Conservation (phyloP, 2,329 filamentous ascomycete genomes). For the Harringtonia aguacate region DNA sequence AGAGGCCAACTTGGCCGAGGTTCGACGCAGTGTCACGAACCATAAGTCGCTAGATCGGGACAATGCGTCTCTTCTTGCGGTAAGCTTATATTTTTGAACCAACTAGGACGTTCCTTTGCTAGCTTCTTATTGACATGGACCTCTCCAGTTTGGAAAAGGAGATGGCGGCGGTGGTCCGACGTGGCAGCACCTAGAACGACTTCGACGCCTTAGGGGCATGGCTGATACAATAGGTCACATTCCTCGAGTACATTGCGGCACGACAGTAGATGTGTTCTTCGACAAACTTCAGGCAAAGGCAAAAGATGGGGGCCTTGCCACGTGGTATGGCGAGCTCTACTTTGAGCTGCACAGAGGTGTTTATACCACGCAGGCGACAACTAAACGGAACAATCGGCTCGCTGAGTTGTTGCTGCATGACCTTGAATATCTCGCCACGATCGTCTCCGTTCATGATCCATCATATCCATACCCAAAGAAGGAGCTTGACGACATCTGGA, state of each 20-base stretch:
- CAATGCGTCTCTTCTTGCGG: slow-evolving; percentile 71
- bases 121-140: no score
- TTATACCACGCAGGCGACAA: slow-evolving; percentile 95
- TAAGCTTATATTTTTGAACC: no score
- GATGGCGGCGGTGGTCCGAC: slow-evolving; percentile 94
- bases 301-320: slow-evolving; percentile 55
- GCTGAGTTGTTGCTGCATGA: slow-evolving; percentile 78
- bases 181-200: slow-evolving; percentile 87
- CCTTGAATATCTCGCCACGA: slow-evolving; percentile 76
- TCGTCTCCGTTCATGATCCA: slow-evolving; percentile 59
- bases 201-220: slow-evolving; percentile 82
- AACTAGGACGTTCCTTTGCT: no score
- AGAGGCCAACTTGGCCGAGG: slow-evolving; percentile 86
- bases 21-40: slow-evolving; percentile 77
- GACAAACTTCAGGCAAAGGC: slow-evolving; percentile 71
- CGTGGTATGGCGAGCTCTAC: slow-evolving; percentile 97
- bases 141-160: slow-evolving; percentile 72
- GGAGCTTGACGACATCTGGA: slow-evolving; percentile 91
- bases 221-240: slow-evolving; percentile 76
- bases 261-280: slow-evolving; percentile 91
- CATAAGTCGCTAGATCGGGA: slow-evolving; percentile 96
- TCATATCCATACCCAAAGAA: slow-evolving; percentile 82
- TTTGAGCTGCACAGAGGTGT: slow-evolving; percentile 95
- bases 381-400: slow-evolving; percentile 86
- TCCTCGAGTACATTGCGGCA: slow-evolving; percentile 78